These are phyloP conservation scores for Candida sanyaensis DNA, from an alignment of 1,139 yeast genomes.

Conservation along the genomic window DNA sequence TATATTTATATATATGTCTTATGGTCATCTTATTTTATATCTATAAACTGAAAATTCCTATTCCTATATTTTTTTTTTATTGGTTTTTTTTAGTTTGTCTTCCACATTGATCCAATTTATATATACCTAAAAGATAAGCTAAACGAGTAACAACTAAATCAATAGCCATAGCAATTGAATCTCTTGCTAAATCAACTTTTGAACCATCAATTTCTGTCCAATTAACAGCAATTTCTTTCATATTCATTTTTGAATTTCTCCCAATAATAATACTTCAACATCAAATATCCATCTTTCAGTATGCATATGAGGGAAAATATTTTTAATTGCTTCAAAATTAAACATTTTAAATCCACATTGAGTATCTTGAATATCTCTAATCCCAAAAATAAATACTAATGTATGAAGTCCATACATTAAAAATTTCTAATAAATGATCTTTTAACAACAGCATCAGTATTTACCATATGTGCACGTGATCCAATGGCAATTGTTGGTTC, in stretches of 20 bases:
- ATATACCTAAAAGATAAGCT: slow-evolving; percentile 85
- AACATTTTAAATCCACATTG: slow-evolving; percentile 97
- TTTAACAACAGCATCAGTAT: slow-evolving; percentile 93
- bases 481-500: slow-evolving; percentile 77
- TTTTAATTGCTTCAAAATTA: slow-evolving; percentile 62
- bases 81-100: slow-evolving; percentile 17
- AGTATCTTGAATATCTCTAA: slow-evolving; percentile 83
- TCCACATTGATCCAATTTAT: slow-evolving; percentile 44
- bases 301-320: slow-evolving; percentile 87
- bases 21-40: background rate
- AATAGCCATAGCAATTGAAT: slow-evolving; percentile 92
- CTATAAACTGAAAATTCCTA: background rate
- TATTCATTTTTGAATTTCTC: slow-evolving; percentile 66
- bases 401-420: slow-evolving; percentile 93
- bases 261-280: slow-evolving; percentile 85
- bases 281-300: slow-evolving; percentile 99
- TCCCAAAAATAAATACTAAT: slow-evolving; percentile 84
- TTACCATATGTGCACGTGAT: slow-evolving; percentile 95
- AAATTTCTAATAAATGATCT: slow-evolving; percentile 82
- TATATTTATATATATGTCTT: background rate
- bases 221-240: slow-evolving; percentile 80
- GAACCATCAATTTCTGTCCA: slow-evolving; percentile 99
- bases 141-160: slow-evolving; percentile 88
- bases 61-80: slow-evolving; percentile 3
- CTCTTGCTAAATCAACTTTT: slow-evolving; percentile 88